Conservation (phyloP, 495 filamentous ascomycete species). For the Chlorociboria aeruginascens region DNA sequence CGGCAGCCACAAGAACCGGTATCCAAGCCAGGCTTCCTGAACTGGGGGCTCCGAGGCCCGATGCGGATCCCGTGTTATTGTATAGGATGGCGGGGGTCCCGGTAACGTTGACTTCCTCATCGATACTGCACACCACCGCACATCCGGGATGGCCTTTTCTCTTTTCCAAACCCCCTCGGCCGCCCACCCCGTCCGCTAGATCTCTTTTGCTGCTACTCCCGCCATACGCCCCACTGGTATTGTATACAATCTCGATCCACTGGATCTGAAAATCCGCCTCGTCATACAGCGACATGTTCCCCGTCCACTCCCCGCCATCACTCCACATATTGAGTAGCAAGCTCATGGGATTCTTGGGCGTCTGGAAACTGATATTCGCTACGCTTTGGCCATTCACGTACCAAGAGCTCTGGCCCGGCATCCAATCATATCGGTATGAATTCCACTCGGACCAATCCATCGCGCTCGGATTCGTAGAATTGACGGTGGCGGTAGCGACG, state of each 20-base stretch:
- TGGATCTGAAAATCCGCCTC: constrained; percentile 57
- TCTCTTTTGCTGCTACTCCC: constrained; percentile 3
- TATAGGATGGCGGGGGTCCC: constrained; percentile 34
- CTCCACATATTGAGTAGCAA: constrained; percentile 67
- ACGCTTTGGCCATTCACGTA: constrained; percentile 48
- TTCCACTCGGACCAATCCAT: constrained; percentile 55
- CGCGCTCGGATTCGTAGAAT: constrained; percentile 31
- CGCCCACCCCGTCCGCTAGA: not conserved
- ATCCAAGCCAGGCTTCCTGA: constrained; percentile 5
- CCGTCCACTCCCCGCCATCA: constrained; percentile 61
- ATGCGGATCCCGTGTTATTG: constrained; percentile 21
- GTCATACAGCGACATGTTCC: constrained; percentile 49
- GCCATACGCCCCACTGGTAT: constrained; percentile 28
- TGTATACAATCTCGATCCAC: constrained; percentile 65
- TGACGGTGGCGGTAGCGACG: constrained; percentile 31
- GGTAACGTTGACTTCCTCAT: constrained; percentile 26
- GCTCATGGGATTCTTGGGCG: constrained; percentile 42
- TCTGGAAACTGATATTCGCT: constrained; percentile 45
- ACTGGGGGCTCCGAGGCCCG: not conserved
- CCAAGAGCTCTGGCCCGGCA: constrained; percentile 47
- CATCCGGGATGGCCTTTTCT: constrained; percentile 19
- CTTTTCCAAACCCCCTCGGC: constrained; percentile 1
- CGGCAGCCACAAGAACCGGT: constrained; percentile 3
- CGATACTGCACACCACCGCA: constrained; percentile 36
- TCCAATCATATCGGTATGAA: constrained; percentile 66